Evolutionary conservation across 495 filamentous ascomycete species (phyloP).

Genomic region (Trichocladium antarcticum): DNA sequence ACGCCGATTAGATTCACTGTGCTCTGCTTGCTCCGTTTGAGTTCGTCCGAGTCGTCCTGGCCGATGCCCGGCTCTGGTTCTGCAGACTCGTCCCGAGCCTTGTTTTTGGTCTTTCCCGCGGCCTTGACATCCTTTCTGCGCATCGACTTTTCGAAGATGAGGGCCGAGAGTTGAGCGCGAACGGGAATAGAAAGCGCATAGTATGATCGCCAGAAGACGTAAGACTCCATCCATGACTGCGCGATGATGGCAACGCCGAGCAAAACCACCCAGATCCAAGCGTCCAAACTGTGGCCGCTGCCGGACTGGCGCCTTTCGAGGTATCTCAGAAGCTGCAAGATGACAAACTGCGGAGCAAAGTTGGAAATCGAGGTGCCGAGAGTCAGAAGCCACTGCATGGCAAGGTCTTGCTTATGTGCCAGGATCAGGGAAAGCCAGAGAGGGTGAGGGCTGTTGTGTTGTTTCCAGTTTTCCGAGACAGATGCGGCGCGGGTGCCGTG

Average conservation of each 20-base stretch:
- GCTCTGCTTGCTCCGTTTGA: constrained; percentile 55
- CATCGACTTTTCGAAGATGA: constrained; percentile 70
- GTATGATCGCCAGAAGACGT: constrained; percentile 55
- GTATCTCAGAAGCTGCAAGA: constrained; percentile 50
- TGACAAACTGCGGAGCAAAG: constrained; percentile 60
- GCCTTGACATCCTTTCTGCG: constrained; percentile 64
- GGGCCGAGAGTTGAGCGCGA: constrained; percentile 55
- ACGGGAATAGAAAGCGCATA: constrained; percentile 54
- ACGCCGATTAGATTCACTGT: constrained; percentile 73
- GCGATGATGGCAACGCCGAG: constrained; percentile 48
- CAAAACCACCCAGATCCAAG: constrained; percentile 58
- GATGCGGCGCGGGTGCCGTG: constrained; percentile 38
- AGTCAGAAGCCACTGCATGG: constrained; percentile 45
- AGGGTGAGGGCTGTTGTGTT: constrained; percentile 33
- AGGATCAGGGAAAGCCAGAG: constrained; percentile 52
- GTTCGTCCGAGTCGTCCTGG: constrained; percentile 43
- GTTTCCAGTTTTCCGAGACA: constrained; percentile 42
- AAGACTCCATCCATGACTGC: constrained; percentile 48
- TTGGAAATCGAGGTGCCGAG: constrained; percentile 43
- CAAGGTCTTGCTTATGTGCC: constrained; percentile 43
- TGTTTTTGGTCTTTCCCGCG: constrained; percentile 23
- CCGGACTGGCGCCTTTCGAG: constrained; percentile 49
- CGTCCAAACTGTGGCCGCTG: constrained; percentile 30
- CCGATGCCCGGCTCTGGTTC: constrained; percentile 16
- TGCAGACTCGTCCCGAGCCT: constrained; percentile 5